A percentile compares a stretch with the other conserved stretches of the same genome.
Evolutionary conservation across 177 flowering plant species (phyloP).

Genomic region (Tripterygium wilfordii): DNA sequence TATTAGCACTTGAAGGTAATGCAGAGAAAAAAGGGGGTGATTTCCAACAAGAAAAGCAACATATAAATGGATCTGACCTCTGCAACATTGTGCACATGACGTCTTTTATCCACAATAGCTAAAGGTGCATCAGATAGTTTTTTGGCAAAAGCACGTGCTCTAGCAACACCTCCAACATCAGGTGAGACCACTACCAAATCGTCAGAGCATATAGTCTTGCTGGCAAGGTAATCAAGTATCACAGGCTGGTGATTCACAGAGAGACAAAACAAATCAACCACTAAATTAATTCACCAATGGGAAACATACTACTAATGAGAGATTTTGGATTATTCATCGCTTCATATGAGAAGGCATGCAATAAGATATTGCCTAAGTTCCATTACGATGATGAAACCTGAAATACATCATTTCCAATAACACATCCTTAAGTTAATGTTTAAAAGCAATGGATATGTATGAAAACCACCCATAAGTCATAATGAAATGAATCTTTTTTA

Average conservation of each 20-base stretch:
- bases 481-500: too few relatives aligned
- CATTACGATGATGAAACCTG: too few relatives aligned
- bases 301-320: too few relatives aligned
- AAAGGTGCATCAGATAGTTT: slow-evolving; percentile 94
- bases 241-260: slow-evolving; percentile 58
- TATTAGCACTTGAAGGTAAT: too few relatives aligned
- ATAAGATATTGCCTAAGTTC: too few relatives aligned
- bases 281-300: neutral
- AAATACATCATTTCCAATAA: too few relatives aligned
- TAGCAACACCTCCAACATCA: slow-evolving; percentile 96
- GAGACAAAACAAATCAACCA: slow-evolving; percentile 3
- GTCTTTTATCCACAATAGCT: slow-evolving; percentile 95
- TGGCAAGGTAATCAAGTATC: slow-evolving; percentile 92
- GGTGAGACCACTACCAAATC: slow-evolving; percentile 97
- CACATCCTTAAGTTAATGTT: too few relatives aligned
- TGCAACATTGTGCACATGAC: slow-evolving; percentile 93
- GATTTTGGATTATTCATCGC: too few relatives aligned
- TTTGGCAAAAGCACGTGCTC: slow-evolving; percentile 97
- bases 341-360: too few relatives aligned
- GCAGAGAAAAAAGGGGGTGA: too few relatives aligned
- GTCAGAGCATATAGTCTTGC: slow-evolving; percentile 80
- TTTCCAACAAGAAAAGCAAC: neutral
- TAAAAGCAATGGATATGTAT: too few relatives aligned
- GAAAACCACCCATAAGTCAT: too few relatives aligned
- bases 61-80: slow-evolving; percentile 44